Percentiles rank a stretch among this genome's conserved stretches.
Evolutionary conservation across 768 basidiomycete genomes (phyloP).

Genomic region (Artomyces pyxidatus): DNA sequence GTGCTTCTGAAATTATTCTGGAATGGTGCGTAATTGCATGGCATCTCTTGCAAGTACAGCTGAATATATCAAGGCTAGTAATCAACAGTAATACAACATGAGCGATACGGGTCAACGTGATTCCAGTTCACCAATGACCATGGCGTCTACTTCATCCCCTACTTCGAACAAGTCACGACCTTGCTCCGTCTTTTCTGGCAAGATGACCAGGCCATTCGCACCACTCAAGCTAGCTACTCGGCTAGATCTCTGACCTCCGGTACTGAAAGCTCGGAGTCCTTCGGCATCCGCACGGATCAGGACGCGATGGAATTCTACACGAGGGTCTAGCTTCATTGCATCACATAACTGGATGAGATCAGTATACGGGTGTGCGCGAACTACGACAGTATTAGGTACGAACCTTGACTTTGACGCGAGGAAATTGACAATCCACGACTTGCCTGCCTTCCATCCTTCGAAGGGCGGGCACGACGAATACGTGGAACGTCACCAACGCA

Average conservation of each 20-base stretch:
- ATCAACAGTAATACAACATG: too few relatives aligned
- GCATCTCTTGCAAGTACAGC: too few relatives aligned
- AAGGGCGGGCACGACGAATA: conserved; percentile 80
- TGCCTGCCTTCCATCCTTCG: conserved; percentile 66
- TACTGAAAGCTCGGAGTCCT: conserved; percentile 62
- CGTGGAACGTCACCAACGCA: conserved; percentile 77
- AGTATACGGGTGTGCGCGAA: too few relatives aligned
- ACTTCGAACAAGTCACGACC: conserved; percentile 33
- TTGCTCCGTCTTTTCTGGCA: conserved; percentile 39
- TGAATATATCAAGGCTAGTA: too few relatives aligned
- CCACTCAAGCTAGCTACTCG: conserved; percentile 72
- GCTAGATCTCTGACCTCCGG: conserved; percentile 83
- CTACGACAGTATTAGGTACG: conserved; percentile 13
- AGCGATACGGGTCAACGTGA: conserved; percentile 1
- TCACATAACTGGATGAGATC: conserved; percentile 59
- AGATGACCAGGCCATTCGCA: conserved; percentile 69
- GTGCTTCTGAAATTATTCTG: too few relatives aligned
- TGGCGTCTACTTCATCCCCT: conserved; percentile 50
- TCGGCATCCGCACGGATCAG: conserved; percentile 36
- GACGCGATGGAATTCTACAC: conserved; percentile 82
- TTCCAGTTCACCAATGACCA: conserved; percentile 63
- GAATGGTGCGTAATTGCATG: too few relatives aligned
- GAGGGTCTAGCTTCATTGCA: conserved; percentile 58
- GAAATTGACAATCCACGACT: conserved; percentile 41
- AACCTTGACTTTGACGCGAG: conserved; percentile 58